Evolutionary conservation across 768 basidiomycete species (phyloP), one percentile per base, ranked within the genome.

Genomic region (Suillus spraguei): DNA sequence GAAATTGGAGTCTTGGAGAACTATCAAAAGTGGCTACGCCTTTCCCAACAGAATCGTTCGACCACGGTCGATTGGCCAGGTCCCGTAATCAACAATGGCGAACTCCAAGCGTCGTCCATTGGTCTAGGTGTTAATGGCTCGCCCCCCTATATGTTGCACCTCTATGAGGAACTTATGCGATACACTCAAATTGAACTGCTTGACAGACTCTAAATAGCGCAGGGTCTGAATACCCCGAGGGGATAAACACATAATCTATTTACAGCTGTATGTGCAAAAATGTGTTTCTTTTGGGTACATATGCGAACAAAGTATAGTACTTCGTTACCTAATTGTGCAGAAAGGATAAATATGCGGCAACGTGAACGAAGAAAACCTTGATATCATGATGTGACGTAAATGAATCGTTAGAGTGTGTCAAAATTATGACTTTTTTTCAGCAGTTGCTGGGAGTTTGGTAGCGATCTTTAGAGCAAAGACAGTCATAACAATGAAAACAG

Each of bases 401-500:
- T 41, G 17, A 41, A 24, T 38, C 22, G 22, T 38, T 16, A 24
- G 1, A 32, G 22, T 16, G 3, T 28, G 10, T 24, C 17, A 39
- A 39, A 28, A 41, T 41, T 39, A 58, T 20, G 10, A 10, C 11
- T 20, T 13, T 5, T 41, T 58, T 28, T 28, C 55, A 28, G 17
- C 5, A 22, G 17, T 56, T 39, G 60, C 58, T 1, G 72, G 72
- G 22, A 73, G 28, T 66, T 67, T 74, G 13, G 68, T 65, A 33
- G 65, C 35, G 61, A 73, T 38, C 4, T 65, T 72, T 42, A 64
- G 44, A 28, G 72, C 66, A 22, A 59, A 63, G 56, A 72, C 44
- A 20, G 59, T 22, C 7, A 55, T 59, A 9, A 68, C 50, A 11
- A 74, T 33, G 32, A 74, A 63, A 33, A 79, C 44, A 16, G 65